phyloP scores from a whole-genome alignment of 1,284 basidiomycete genomes.

The Uromyces viciae-fabae region DNA sequence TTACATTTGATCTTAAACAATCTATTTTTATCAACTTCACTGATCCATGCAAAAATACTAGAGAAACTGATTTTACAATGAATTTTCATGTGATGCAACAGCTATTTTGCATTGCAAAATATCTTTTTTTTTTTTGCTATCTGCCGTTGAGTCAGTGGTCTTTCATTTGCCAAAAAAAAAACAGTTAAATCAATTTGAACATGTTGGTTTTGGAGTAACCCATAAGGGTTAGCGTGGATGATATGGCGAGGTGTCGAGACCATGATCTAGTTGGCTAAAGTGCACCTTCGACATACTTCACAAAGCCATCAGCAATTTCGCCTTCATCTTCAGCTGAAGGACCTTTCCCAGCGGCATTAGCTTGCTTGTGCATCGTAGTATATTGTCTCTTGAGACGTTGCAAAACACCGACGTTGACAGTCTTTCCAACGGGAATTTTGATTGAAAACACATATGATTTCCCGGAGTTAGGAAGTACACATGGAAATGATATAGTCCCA shows the following conservation, averaged over 20 bases:
- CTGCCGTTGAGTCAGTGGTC: too few relatives aligned
- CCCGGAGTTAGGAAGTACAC: constrained; percentile 18
- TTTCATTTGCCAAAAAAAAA: too few relatives aligned
- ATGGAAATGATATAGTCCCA: constrained; percentile 27
- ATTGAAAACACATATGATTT: constrained; percentile 18
- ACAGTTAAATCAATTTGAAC: too few relatives aligned
- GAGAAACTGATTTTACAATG: too few relatives aligned
- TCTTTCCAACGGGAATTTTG: constrained; percentile 39
- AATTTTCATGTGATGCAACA: too few relatives aligned
- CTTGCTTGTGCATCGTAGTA: constrained; percentile 41
- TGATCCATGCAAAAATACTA: too few relatives aligned
- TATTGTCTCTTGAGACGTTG: constrained; percentile 40
- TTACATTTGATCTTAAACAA: too few relatives aligned
- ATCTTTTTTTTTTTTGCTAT: too few relatives aligned
- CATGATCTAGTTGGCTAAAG: not conserved
- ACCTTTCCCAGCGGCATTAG: constrained; percentile 32
- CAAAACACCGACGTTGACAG: constrained; percentile 26
- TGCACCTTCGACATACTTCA: constrained; percentile 39
- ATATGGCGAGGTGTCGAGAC: not conserved
- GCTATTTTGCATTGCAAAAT: too few relatives aligned
- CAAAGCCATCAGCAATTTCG: constrained; percentile 34
- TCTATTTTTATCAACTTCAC: too few relatives aligned
- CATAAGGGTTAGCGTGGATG: too few relatives aligned
- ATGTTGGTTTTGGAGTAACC: too few relatives aligned
- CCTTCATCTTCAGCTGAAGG: constrained; percentile 9